Evolutionary conservation across 306 rosid genomes (phyloP), one percentile per base, ranked within the genome.

Genomic region (Acacia melanoxylon): DNA sequence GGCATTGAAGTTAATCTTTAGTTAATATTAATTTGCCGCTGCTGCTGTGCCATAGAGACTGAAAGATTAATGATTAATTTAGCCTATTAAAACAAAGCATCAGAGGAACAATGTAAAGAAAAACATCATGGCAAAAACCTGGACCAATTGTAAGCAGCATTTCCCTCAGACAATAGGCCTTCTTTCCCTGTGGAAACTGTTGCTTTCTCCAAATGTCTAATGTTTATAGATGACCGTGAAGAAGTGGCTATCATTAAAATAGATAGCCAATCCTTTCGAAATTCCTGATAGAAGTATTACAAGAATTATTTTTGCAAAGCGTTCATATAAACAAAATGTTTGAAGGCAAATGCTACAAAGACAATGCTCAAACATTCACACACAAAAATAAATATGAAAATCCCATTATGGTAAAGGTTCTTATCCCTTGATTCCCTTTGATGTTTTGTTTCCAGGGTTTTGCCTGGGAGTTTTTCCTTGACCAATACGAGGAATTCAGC

Each of bases 151-250:
- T 93, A 91, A 37, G 98, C 98, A 83, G 98, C 88, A 83, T 95
- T 95, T 85, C 99, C 99, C 80, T 95, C 99, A 0, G 97, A 93
- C 76, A 95, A 80, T 71, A 95, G 79, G 83, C 99, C 99, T 87
- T 95, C 99, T 87, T 95, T 95, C 78, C 99, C 99, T 3, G 99
- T 92, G 76, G 99, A 93, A 52, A 93, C 94, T 78, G 99, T 95
- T 80, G 99, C 99, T 91, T 92, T 95, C 92, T 95, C 99, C 92
- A 95, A 89, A 84, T 95, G 99, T 90, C 99, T 87, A 81, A 95
- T 93, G 89, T 93, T 95, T 88, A 90, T 95, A 81, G 97, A 89
- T 68, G 99, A 93, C 37, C 99, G 93, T 6, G 99, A 95, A 75
- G 99, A 95, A 17, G 99, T 95, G 72, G 91, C 98, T 79, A 92